Evolutionary conservation across 352 stramenopile species (phyloP).

Genomic region (Pilasporangium apinafurcum): DNA sequence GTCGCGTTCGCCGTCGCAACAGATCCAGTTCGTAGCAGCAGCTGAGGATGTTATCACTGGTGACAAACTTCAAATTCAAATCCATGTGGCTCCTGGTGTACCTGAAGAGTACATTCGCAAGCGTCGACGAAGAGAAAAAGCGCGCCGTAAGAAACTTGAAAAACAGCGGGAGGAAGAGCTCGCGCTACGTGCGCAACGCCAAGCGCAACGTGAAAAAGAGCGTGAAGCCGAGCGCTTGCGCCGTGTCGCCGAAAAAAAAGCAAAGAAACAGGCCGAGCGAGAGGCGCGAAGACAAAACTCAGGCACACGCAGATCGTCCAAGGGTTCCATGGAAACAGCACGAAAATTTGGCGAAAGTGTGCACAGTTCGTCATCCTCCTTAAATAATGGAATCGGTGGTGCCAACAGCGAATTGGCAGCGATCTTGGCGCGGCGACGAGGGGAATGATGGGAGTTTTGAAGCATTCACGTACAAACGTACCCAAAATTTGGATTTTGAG

Average conservation of each 20-base stretch:
- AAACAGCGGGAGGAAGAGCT: slow-evolving; percentile 69
- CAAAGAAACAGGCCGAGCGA: slow-evolving; percentile 80
- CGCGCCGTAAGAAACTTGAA: slow-evolving; percentile 66
- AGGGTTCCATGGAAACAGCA: slow-evolving; percentile 43
- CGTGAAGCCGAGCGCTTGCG: slow-evolving; percentile 69
- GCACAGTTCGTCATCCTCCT: slow-evolving; percentile 17
- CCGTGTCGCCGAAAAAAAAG: slow-evolving; percentile 80
- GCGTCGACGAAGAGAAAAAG: slow-evolving; percentile 78
- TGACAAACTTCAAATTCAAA: slow-evolving; percentile 31
- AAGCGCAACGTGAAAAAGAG: slow-evolving; percentile 53
- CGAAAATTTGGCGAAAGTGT: slow-evolving; percentile 75
- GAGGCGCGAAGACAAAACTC: slow-evolving; percentile 48
- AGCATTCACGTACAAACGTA: too few species aligned
- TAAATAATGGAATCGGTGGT: slow-evolving; percentile 43
- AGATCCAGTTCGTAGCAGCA: slow-evolving; percentile 59
- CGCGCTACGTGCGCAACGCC: slow-evolving; percentile 56
- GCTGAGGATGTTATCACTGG: slow-evolving; percentile 34
- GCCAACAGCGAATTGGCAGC: slow-evolving; percentile 79
- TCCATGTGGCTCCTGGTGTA: slow-evolving; percentile 58
- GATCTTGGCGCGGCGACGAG: slow-evolving; percentile 66
- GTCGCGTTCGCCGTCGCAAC: slow-evolving; percentile 48
- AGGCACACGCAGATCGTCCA: slow-evolving; percentile 26
- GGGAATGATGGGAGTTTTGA: slow-evolving; percentile 19
- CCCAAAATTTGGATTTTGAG: not conserved
- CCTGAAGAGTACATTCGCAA: slow-evolving; percentile 84